Evolutionary conservation across 331 rosid genomes (phyloP), one percentile per base, ranked within the genome.

Genomic region (Pyrus hybrid): DNA sequence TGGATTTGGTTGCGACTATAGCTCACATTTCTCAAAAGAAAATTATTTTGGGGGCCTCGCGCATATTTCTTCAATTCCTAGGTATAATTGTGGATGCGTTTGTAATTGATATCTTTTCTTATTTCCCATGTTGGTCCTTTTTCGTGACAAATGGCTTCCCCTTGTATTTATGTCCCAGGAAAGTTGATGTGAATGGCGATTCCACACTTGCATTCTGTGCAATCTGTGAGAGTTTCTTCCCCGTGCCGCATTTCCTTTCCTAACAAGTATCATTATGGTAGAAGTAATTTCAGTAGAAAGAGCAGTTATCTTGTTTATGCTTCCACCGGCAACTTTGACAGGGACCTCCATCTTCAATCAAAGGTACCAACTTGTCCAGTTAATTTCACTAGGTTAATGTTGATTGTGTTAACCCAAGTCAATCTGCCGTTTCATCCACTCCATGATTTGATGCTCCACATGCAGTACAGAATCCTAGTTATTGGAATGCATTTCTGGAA

Each of bases 151-250:
- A n/a, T 71, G 45, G 4, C 43, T 56, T 53, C 32, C n/a, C 32
- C 53, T 71, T 56, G 53, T 26, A 29, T 71, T 3, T 9, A 32
- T 56, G 66, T 33, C 53, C 21, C 67, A 72, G 67, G 54, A 72
- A 56, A 30, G 13, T 71, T 51, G 33, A 7, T 32, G 7, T 32
- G 25, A 58, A 84, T 84, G 85, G 81, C 79, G 29, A 67, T 60
- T 28, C 77, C 86, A 56, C 63, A 72, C 49, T 49, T 70, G 57
- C 80, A 79, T 7, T 66, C 23, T 45, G 29, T 54, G 70, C 81
- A 75, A n/a, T 71, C 79, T 9, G 21, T 68, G 81, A 78, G 70
- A 61, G 29, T 78, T 28, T 75, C 80, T 41, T 62, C 80, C 3
- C 49, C 26, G 7, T 28, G 28, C 28, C 64, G 58, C 7, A 21